These are phyloP conservation scores for Inonotus hispidus DNA, from an alignment of 1,284 basidiomycete genomes.

Conservation along the genomic window DNA sequence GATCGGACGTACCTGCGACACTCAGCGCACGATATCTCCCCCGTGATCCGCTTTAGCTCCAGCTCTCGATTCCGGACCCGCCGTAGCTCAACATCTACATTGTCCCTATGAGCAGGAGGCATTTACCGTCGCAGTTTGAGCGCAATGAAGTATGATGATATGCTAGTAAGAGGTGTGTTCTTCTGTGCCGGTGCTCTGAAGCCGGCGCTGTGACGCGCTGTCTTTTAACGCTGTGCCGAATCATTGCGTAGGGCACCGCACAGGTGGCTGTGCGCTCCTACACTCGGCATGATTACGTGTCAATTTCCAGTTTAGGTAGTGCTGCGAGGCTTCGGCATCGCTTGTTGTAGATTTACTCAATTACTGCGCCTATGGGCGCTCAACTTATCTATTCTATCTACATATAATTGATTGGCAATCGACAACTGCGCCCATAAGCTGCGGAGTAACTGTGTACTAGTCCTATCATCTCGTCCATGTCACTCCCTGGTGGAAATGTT, in stretches of 20 bases:
- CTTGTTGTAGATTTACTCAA: background rate
- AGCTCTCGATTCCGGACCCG: slow-evolving; percentile 3
- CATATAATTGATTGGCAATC: background rate
- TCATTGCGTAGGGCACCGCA: background rate
- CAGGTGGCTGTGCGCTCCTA: background rate
- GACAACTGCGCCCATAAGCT: background rate
- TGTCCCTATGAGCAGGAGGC: background rate
- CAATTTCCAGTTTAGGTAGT: too few relatives aligned
- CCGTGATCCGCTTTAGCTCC: slow-evolving; percentile 7
- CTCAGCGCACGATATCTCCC: slow-evolving; percentile 14
- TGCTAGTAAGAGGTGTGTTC: background rate
- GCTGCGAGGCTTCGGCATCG: too few relatives aligned
- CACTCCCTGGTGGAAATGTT: too few relatives aligned
- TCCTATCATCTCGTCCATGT: too few relatives aligned
- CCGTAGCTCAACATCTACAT: background rate
- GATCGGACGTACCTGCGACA: slow-evolving; percentile 9
- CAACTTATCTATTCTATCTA: background rate
- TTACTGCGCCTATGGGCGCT: background rate
- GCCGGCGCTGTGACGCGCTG: background rate
- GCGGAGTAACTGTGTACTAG: background rate
- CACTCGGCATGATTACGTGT: background rate
- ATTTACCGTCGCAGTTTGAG: background rate
- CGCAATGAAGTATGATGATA: background rate
- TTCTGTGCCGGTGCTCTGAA: background rate
- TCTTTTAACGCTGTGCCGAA: background rate